Evolutionary conservation across 208 protist species (phyloP), one percentile per base, ranked within the genome.

Genomic region (Acanthamoeba culbertsoni): DNA sequence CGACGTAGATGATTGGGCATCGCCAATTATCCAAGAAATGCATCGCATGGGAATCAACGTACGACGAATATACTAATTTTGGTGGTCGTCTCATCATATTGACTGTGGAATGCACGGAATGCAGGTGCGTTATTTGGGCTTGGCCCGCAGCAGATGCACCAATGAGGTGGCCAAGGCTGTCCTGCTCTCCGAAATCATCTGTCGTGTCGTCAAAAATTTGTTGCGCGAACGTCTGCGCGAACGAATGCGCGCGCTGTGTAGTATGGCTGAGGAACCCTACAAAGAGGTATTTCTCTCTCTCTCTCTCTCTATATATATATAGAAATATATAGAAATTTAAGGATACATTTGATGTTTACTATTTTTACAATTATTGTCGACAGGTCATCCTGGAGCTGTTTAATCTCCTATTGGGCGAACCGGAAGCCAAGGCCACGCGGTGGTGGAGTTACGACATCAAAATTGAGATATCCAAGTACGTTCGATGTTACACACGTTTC

Each of bases 221-320:
- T 33, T 92, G 1, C 55, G 86, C n/a, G 59, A 65, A n/a, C 86
- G 46, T 12, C 59, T 92, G 86, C 86, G 86, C 57, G 59, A 68
- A n/a, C 40, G 46, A 10, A 92, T 92, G 86, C 55, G 59, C 12
- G 43, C 42, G 12, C 86, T 65, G 12, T 35, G 59, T 5, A 92
- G 57, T 26, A 92, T 92, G 86, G 86, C 86, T n/a, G 86, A 92
- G 59, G 57, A 92, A 31, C 86, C 86, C 42, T 92, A 92, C 46
- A 92, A 92, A 40, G 68, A 79, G 40, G 68, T 51, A 48, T 16
- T 35, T 7, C 14, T 73, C n/a, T 20, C 7, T 62, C 8, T 6
- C 3, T n/a, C 6, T 37, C 1, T 68, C n/a, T 68, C 37, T 26
- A 31, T 14, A 10, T 14, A 23, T 26, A 0, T 12, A 28, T 26